Percentiles rank a stretch among this genome's conserved stretches.
phyloP scores from a whole-genome alignment of 257 asterid species.

The Petunia axillaris region DNA sequence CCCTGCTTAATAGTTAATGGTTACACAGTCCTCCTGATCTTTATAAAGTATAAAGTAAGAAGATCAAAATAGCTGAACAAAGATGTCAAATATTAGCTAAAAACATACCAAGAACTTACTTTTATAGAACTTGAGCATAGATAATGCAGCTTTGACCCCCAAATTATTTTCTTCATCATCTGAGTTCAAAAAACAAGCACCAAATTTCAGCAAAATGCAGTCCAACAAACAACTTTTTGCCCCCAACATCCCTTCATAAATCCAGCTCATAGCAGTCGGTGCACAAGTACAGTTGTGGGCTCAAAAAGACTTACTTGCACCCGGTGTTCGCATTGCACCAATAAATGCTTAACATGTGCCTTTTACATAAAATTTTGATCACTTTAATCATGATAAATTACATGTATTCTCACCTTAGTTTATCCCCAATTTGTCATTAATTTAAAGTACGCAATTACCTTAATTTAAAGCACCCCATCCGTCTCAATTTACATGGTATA shows the following conservation, averaged over 20 bases:
- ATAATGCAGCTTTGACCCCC: constrained; percentile 80
- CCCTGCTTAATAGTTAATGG: constrained; percentile 48
- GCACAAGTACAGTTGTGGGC: not conserved
- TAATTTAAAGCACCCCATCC: not conserved
- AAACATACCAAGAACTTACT: constrained; percentile 44
- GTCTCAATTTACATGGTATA: too few relatives aligned
- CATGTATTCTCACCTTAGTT: not conserved
- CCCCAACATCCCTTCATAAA: not conserved
- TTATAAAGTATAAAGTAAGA: not conserved
- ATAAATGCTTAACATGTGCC: not conserved
- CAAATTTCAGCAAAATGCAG: not conserved
- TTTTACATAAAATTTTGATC: not conserved
- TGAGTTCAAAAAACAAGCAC: constrained; percentile 31
- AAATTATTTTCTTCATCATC: constrained; percentile 60
- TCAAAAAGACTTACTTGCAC: not conserved
- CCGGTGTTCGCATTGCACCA: not conserved
- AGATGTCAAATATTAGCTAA: not conserved
- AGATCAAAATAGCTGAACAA: not conserved
- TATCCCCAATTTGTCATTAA: not conserved
- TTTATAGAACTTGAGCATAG: constrained; percentile 78
- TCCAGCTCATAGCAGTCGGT: not conserved
- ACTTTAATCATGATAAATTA: not conserved
- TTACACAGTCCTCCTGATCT: constrained; percentile 16
- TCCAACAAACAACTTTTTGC: not conserved
- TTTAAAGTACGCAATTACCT: not conserved